Percentiles rank a stretch among this genome's conserved stretches.
phyloP scores from a whole-genome alignment of 208 protist species.

The Leptomonas pyrrhocoris region DNA sequence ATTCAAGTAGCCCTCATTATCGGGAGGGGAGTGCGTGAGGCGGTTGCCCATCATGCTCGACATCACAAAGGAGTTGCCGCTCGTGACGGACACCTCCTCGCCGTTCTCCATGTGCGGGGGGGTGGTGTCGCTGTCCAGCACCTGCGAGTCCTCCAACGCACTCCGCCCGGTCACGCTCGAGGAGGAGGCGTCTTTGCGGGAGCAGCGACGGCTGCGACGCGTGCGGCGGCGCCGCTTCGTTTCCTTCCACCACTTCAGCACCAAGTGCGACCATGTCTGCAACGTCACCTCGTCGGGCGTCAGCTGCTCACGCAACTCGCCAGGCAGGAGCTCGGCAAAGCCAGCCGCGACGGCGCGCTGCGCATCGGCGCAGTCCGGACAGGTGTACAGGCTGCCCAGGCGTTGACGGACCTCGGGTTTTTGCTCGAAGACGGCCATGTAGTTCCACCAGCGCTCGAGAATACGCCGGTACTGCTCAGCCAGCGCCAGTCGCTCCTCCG shows the following conservation, averaged over 20 bases:
- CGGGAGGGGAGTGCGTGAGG: conserved; percentile 9
- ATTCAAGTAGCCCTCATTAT: conserved; percentile 26
- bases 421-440: conserved; percentile 27
- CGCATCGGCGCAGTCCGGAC: conserved; percentile 21
- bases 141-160: conserved; percentile 11
- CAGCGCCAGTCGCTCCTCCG: conserved; percentile 14
- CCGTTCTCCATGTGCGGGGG: conserved; percentile 9
- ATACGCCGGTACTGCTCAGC: conserved; percentile 25
- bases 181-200: conserved; percentile 10
- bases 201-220: conserved; percentile 14
- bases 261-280: conserved; percentile 28
- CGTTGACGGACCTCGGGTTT: conserved; percentile 25
- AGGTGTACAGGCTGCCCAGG: conserved; percentile 14
- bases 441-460: conserved; percentile 34
- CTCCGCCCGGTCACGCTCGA: conserved; percentile 13
- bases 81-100: conserved; percentile 17
- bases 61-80: conserved; percentile 22
- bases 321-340: conserved; percentile 4
- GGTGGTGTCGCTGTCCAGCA: conserved; percentile 7
- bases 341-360: conserved; percentile 10
- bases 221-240: conserved; percentile 28
- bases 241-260: conserved; percentile 31
- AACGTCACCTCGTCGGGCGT: conserved; percentile 21
- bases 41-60: neutral
- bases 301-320: conserved; percentile 10